Percentiles rank a stretch among this genome's conserved stretches.
Conservation (phyloP, 2,329 filamentous ascomycete genomes). For the Dactylellina drechsleri region DNA sequence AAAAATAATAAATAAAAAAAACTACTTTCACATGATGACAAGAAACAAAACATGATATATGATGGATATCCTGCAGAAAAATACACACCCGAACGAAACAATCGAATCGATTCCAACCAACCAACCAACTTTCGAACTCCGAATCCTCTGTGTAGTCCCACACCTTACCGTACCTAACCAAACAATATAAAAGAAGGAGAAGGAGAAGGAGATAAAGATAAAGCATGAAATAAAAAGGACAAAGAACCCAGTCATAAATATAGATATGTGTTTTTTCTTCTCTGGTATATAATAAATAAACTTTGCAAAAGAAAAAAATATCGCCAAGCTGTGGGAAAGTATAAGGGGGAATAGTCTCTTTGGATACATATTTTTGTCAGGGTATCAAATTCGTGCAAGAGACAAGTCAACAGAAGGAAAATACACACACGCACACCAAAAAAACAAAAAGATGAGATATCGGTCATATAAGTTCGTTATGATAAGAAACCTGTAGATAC, state of each 20-base stretch:
- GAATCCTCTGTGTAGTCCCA: conserved; percentile 20
- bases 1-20: too few relatives aligned
- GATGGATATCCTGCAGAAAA: not conserved
- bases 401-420: not conserved
- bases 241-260: not conserved
- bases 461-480: conserved; percentile 3
- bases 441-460: not conserved
- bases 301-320: not conserved
- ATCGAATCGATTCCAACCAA: conserved; percentile 6
- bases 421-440: conserved; percentile 1
- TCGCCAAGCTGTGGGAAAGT: too few relatives aligned
- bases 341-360: too few relatives aligned
- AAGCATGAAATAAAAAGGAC: not conserved
- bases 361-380: not conserved
- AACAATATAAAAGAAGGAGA: too few relatives aligned
- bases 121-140: conserved; percentile 9
- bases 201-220: too few relatives aligned
- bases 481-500: conserved; percentile 5
- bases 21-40: too few relatives aligned
- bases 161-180: too few relatives aligned
- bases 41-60: too few relatives aligned
- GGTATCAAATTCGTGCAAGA: conserved; percentile 30
- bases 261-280: conserved; percentile 4
- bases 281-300: conserved; percentile 2
- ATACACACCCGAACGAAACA: not conserved